Percentiles rank a stretch among this genome's conserved stretches.
phyloP scores from a whole-genome alignment of 805 yeast genomes.

The Metschnikowia noctiluminum region DNA sequence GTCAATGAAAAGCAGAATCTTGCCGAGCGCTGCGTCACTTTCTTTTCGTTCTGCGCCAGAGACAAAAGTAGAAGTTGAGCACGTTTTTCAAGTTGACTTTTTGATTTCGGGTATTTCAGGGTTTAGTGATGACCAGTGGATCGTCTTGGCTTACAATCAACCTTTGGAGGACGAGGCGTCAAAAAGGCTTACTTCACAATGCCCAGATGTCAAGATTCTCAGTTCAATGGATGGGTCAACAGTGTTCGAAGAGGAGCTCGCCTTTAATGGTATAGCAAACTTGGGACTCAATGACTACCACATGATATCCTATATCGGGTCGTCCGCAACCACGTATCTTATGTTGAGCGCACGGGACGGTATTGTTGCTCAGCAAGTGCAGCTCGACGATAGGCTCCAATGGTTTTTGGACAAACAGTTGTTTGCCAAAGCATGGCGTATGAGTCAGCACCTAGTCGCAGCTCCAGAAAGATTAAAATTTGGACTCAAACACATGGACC shows the following conservation, averaged over 20 bases:
- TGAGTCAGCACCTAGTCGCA: constrained; percentile 56
- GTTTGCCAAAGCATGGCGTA: constrained; percentile 73
- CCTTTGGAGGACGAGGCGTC: constrained; percentile 25
- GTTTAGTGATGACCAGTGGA: constrained; percentile 67
- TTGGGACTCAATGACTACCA: constrained; percentile 81
- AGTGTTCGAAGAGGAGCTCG: constrained; percentile 73
- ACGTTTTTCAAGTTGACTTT: constrained; percentile 44
- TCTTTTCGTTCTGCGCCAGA: constrained; percentile 46
- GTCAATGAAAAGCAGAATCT: constrained; percentile 32
- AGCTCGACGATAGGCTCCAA: constrained; percentile 60
- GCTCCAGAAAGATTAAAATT: constrained; percentile 49
- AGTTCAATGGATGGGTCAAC: constrained; percentile 68
- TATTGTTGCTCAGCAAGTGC: constrained; percentile 69
- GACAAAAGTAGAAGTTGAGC: constrained; percentile 46
- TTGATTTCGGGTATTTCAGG: constrained; percentile 75
- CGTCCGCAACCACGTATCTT: constrained; percentile 47
- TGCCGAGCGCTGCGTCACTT: constrained; percentile 54
- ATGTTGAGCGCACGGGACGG: constrained; percentile 81
- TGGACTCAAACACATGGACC: constrained; percentile 57
- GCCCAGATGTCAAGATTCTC: constrained; percentile 75
- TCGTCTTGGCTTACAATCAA: constrained; percentile 54
- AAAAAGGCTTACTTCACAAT: constrained; percentile 27
- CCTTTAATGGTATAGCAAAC: constrained; percentile 48
- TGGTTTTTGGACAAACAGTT: constrained; percentile 63
- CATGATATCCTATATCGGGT: constrained; percentile 51